Evolutionary conservation across 345 rosid genomes (phyloP).

Genomic region (Murraya koenigii): DNA sequence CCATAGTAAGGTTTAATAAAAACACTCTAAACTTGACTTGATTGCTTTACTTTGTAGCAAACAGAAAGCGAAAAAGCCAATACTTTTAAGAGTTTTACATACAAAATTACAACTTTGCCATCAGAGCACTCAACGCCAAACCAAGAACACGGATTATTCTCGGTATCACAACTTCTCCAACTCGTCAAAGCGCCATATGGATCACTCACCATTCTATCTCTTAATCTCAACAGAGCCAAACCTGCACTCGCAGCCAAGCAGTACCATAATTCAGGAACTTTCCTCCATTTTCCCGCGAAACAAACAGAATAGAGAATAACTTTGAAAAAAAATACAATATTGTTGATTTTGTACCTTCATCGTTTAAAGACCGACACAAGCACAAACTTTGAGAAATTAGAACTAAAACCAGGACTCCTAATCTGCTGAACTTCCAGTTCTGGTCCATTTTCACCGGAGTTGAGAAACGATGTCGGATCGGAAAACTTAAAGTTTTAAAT

Average conservation of each 20-base stretch:
- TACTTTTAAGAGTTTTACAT: slow-evolving; percentile 16
- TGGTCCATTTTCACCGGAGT: slow-evolving; percentile 21
- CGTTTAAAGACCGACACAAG: slow-evolving; percentile 45
- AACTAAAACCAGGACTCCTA: slow-evolving; percentile 16
- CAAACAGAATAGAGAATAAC: not conserved
- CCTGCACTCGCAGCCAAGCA: slow-evolving; percentile 31
- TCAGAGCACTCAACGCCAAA: slow-evolving; percentile 45
- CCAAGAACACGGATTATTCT: slow-evolving; percentile 50
- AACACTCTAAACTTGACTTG: not conserved
- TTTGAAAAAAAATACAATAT: not conserved
- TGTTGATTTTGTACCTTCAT: slow-evolving; percentile 45
- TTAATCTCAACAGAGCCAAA: slow-evolving; percentile 39
- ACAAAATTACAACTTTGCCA: slow-evolving; percentile 48
- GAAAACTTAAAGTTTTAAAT: not conserved
- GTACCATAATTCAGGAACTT: not conserved
- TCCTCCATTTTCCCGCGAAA: slow-evolving; percentile 13
- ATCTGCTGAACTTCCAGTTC: slow-evolving; percentile 33
- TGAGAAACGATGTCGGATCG: not conserved
- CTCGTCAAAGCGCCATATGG: slow-evolving; percentile 46
- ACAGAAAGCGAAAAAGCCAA: not conserved
- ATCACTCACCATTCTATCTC: slow-evolving; percentile 40
- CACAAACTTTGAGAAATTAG: slow-evolving; percentile 31
- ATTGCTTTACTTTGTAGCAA: not conserved
- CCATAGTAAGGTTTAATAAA: not conserved
- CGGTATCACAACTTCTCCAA: slow-evolving; percentile 39